Conservation (phyloP, 2,329 filamentous ascomycete species). For the Aspergillus aculeatus region DNA sequence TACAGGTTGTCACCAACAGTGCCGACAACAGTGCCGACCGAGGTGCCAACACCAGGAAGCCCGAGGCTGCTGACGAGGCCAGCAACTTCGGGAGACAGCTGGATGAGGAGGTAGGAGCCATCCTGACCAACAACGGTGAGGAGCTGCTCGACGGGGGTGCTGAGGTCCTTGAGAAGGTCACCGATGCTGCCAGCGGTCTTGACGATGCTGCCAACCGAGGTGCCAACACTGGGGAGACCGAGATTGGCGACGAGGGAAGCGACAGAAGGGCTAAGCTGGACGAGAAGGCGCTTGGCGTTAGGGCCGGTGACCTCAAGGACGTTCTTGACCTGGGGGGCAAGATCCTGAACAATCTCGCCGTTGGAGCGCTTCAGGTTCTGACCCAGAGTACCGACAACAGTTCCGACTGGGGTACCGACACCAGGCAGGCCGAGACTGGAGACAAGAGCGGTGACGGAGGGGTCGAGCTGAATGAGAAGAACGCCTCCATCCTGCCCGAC, state of each 20-base stretch:
- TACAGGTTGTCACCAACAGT: slow-evolving; percentile 29
- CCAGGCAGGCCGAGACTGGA: slow-evolving; percentile 30
- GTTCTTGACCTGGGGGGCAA: slow-evolving; percentile 24
- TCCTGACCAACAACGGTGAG: slow-evolving; percentile 23
- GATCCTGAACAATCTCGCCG: slow-evolving; percentile 28
- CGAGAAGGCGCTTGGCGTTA: slow-evolving; percentile 29
- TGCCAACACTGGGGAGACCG: slow-evolving; percentile 28
- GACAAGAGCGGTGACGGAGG: slow-evolving; percentile 27
- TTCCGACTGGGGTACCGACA: slow-evolving; percentile 29
- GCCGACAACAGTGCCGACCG: slow-evolving; percentile 29
- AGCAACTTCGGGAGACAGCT: slow-evolving; percentile 22
- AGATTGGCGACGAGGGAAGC: slow-evolving; percentile 29
- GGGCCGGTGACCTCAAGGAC: slow-evolving; percentile 32
- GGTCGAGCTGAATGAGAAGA: slow-evolving; percentile 33
- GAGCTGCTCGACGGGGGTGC: slow-evolving; percentile 18
- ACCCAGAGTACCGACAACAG: slow-evolving; percentile 27
- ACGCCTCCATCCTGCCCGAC: slow-evolving; percentile 29
- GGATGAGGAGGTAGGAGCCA: slow-evolving; percentile 21
- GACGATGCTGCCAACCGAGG: slow-evolving; percentile 28
- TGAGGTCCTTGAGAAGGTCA: slow-evolving; percentile 28
- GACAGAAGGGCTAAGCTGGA: slow-evolving; percentile 33
- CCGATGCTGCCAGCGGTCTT: slow-evolving; percentile 25
- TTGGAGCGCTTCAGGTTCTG: slow-evolving; percentile 30
- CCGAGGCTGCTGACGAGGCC: slow-evolving; percentile 24
- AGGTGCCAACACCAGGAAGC: slow-evolving; percentile 27